Conservation (phyloP, 306 rosid genomes). For the Astragalus glycyphyllos region DNA sequence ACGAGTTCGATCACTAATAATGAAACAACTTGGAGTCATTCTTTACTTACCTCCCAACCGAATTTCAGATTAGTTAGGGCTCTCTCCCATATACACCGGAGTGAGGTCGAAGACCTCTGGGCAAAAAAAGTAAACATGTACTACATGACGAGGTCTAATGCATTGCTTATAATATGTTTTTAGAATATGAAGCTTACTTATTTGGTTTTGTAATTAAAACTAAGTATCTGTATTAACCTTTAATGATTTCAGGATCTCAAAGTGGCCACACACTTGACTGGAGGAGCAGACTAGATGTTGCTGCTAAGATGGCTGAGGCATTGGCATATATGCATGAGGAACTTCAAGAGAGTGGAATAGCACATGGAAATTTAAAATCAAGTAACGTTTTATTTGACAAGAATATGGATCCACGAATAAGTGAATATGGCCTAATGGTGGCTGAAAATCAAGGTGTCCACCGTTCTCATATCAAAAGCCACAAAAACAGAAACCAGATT, state of each 20-base stretch:
- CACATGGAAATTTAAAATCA: constrained; percentile 76
- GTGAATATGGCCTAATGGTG: constrained; percentile 73
- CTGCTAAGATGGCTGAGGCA: constrained; percentile 58
- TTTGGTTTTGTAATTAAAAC: background rate
- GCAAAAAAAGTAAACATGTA: too few species aligned
- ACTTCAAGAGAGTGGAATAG: constrained; percentile 58
- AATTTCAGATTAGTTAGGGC: too few species aligned
- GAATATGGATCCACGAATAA: constrained; percentile 62
- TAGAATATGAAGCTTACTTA: background rate
- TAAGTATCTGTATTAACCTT: background rate
- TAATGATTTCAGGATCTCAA: constrained; percentile 54
- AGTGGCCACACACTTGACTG: constrained; percentile 58
- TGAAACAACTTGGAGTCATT: too few species aligned
- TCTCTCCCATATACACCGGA: too few species aligned
- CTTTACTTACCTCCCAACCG: too few species aligned
- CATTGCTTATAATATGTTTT: background rate
- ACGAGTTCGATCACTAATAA: too few species aligned
- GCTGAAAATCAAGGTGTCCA: constrained; percentile 44
- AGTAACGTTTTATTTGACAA: constrained; percentile 72
- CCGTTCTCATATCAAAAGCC: constrained; percentile 24
- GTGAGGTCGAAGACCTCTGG: too few species aligned
- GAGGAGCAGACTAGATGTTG: constrained; percentile 67
- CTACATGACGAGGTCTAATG: background rate
- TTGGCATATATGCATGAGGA: constrained; percentile 70
- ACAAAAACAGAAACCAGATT: constrained; percentile 32